Percentiles rank a stretch among this genome's conserved stretches.
phyloP scores from a whole-genome alignment of 2,329 filamentous ascomycete genomes.

The Paraconiothyrium brasiliense region DNA sequence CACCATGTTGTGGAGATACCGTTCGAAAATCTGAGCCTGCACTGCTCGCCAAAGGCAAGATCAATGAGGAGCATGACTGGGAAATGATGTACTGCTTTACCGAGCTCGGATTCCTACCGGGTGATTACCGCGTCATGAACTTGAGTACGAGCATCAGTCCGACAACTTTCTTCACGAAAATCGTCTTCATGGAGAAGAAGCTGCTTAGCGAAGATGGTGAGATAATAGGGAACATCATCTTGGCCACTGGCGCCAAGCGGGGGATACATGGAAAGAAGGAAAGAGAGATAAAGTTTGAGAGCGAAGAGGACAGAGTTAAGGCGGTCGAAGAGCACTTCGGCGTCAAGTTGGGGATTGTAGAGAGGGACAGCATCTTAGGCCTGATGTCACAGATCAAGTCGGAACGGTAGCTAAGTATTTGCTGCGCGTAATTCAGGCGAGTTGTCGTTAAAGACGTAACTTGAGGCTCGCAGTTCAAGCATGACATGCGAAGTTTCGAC shows the following conservation, averaged over 20 bases:
- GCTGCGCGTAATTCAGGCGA: background rate
- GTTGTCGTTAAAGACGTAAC: too few relatives aligned
- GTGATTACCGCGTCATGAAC: conserved; percentile 46
- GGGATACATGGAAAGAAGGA: conserved; percentile 55
- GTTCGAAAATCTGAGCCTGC: conserved; percentile 66
- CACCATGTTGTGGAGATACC: conserved; percentile 60
- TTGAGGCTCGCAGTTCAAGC: too few relatives aligned
- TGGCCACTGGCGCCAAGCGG: conserved; percentile 58
- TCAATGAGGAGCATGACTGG: conserved; percentile 60
- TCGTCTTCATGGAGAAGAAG: conserved; percentile 61
- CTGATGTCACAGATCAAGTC: conserved; percentile 44
- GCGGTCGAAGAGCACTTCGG: conserved; percentile 57
- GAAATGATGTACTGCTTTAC: conserved; percentile 71
- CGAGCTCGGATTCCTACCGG: conserved; percentile 48
- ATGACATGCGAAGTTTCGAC: too few relatives aligned
- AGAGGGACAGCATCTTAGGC: conserved; percentile 51
- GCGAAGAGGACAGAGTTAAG: conserved; percentile 55
- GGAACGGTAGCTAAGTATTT: background rate
- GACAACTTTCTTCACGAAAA: conserved; percentile 44
- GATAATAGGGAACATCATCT: conserved; percentile 49
- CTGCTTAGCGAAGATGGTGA: conserved; percentile 50
- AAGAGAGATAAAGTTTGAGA: conserved; percentile 51
- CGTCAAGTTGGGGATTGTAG: conserved; percentile 51
- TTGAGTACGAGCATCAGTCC: conserved; percentile 46
- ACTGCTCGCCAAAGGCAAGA: conserved; percentile 48